Base-by-base conservation (phyloP, 2,329 filamentous ascomycete genomes). In the Colletotrichum magnum region DNA sequence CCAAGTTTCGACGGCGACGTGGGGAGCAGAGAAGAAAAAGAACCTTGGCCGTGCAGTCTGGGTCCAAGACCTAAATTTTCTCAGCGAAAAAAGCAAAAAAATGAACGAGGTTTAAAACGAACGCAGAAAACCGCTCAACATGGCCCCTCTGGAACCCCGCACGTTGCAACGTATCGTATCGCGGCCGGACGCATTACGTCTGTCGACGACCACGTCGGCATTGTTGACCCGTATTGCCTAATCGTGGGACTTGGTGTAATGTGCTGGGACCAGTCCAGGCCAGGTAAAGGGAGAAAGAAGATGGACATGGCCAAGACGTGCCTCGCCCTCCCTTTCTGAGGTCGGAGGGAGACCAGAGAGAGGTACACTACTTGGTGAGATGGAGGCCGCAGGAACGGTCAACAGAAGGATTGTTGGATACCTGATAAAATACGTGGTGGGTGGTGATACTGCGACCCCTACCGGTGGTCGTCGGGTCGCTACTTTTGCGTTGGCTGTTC, bases 91-190 rank as follows among this genome's bases (percentile, higher is more conserved):
- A 51, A 60, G 45, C n/a, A 45, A 56, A 60, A 48, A 60, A 66
- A 48, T 53, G 21, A 53, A 24, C 16, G 45, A n/a, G 16, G 45
- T 47, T 54, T 62, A 15, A 15, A 32, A 41, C 28, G 47, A 60
- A 45, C 61, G 12, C 41, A 52, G 50, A 66, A 67, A 69, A 60
- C 56, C 56, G 36, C 67, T 67, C 67, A 67, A 67, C 54, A 61
- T 26, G 45, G 45, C 58, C 45, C 56, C 67, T 47, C 45, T 2
- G 15, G 15, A 51, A 24, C 50, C 54, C 52, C 50, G 36, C 62
- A 24, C 52, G n/a, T 45, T 21, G 62, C 57, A 41, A 53, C 63
- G 53, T 58, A 61, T 61, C 51, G 39, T 58, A 61, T 61, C 51
- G 39, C 51, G 36, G 45, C 45, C 10, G 10, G 32, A 36, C 32